A percentile compares a stretch with the other conserved stretches of the same genome.
Evolutionary conservation across 2,329 filamentous ascomycete species (phyloP).

Genomic region (Coniella vitis): DNA sequence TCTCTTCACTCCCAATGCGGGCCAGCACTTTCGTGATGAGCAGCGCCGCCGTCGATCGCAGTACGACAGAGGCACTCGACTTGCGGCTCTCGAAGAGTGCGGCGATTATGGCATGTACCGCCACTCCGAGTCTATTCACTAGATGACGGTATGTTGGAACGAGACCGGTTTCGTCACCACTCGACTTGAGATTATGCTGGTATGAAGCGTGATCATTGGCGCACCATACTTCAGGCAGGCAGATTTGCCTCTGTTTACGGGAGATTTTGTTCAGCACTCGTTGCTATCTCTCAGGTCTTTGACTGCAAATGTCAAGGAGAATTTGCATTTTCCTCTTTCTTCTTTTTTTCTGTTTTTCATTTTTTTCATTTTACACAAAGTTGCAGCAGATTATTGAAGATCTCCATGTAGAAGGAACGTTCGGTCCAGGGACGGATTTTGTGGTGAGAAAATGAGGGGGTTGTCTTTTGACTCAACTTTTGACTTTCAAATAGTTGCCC

Average conservation of each 20-base stretch:
- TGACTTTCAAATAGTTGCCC: no score
- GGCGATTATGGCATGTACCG: slow-evolving; percentile 42
- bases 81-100: slow-evolving; percentile 60
- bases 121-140: slow-evolving; percentile 23
- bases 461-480: no score
- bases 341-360: background rate
- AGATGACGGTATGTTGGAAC: background rate
- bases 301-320: slow-evolving; percentile 5
- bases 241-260: background rate
- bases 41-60: slow-evolving; percentile 71
- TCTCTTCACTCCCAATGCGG: slow-evolving; percentile 73
- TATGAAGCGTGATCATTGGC: background rate
- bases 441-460: no score
- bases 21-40: slow-evolving; percentile 66
- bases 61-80: slow-evolving; percentile 73
- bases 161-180: background rate
- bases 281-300: slow-evolving; percentile 15
- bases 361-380: no score
- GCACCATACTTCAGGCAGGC: background rate
- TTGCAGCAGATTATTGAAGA: no score
- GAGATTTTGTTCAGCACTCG: slow-evolving; percentile 3
- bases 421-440: no score
- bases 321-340: slow-evolving; percentile 3
- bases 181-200: background rate
- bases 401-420: no score